Percentiles rank a stretch among this genome's conserved stretches.
Evolutionary conservation across 768 basidiomycete genomes (phyloP).

Genomic region (Leucocoprinus leucothites): DNA sequence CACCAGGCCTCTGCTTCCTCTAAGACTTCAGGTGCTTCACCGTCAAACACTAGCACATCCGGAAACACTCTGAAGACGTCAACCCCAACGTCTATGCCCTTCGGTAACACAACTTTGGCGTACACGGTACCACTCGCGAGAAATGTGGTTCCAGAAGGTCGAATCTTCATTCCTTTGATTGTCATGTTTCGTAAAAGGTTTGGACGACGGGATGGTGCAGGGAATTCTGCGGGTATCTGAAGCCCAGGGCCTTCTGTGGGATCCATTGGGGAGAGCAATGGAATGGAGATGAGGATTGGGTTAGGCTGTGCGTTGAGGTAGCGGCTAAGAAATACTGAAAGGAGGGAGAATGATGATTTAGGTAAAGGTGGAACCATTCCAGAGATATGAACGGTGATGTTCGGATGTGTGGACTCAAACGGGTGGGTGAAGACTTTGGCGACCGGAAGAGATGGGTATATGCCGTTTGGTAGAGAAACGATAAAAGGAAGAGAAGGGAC

Average conservation of each 20-base stretch:
- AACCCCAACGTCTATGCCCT: conserved; percentile 63
- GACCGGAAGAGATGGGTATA: conserved; percentile 35
- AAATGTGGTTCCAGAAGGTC: conserved; percentile 43
- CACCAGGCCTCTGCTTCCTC: no score
- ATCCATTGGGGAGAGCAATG: conserved; percentile 26
- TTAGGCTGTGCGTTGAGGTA: conserved; percentile 60
- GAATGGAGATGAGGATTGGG: conserved; percentile 54
- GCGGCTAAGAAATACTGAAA: conserved; percentile 62
- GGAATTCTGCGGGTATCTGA: conserved; percentile 51
- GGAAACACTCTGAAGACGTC: conserved; percentile 65
- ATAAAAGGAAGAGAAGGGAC: conserved; percentile 61
- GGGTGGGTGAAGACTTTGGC: conserved; percentile 54
- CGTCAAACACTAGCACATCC: conserved; percentile 78
- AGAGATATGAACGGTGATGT: conserved; percentile 54
- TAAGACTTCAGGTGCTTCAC: conserved; percentile 41
- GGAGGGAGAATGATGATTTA: conserved; percentile 30
- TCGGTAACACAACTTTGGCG: conserved; percentile 64
- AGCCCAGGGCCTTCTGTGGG: conserved; percentile 37
- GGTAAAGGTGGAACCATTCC: conserved; percentile 58
- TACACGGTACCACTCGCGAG: conserved; percentile 70
- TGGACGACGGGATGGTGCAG: conserved; percentile 61
- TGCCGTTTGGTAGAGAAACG: conserved; percentile 43
- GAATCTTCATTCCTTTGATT: conserved; percentile 73
- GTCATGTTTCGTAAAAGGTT: conserved; percentile 68
- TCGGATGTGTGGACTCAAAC: conserved; percentile 63